Conservation (phyloP, 2,329 filamentous ascomycete genomes). For the Phaeosphaeriaceae sp. region DNA sequence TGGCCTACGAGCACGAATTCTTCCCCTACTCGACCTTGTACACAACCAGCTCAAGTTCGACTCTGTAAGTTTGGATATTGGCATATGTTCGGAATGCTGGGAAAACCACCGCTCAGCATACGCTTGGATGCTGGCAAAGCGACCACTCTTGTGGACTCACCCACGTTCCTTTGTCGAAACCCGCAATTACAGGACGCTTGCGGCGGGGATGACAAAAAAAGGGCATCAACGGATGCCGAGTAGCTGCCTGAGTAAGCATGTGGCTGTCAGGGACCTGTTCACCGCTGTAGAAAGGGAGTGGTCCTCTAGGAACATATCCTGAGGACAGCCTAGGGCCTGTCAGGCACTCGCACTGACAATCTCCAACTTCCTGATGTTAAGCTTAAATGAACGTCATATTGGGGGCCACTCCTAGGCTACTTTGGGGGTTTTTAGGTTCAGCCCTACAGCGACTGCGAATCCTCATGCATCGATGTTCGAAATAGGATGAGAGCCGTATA, state of each 20-base stretch:
- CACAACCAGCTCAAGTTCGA: constrained; percentile 51
- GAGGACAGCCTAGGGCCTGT: not conserved
- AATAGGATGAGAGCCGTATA: too few species aligned
- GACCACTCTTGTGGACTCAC: constrained; percentile 52
- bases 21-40: constrained; percentile 71
- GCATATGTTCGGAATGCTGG: constrained; percentile 57
- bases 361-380: not conserved
- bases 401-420: not conserved
- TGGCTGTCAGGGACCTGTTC: constrained; percentile 47
- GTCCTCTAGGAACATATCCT: constrained; percentile 33
- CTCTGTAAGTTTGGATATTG: constrained; percentile 45
- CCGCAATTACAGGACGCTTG: constrained; percentile 14
- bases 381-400: not conserved
- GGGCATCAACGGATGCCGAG: constrained; percentile 30
- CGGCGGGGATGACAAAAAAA: constrained; percentile 20
- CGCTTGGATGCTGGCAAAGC: constrained; percentile 54
- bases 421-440: not conserved
- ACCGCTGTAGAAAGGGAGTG: constrained; percentile 48
- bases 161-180: constrained; percentile 25
- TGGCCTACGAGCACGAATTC: constrained; percentile 68
- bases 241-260: constrained; percentile 42
- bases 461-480: not conserved
- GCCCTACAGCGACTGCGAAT: not conserved
- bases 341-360: constrained; percentile 3
- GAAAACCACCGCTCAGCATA: constrained; percentile 45